Evolutionary conservation across 176 grass and related monocot species (phyloP).

Genomic region (Secale cereale): DNA sequence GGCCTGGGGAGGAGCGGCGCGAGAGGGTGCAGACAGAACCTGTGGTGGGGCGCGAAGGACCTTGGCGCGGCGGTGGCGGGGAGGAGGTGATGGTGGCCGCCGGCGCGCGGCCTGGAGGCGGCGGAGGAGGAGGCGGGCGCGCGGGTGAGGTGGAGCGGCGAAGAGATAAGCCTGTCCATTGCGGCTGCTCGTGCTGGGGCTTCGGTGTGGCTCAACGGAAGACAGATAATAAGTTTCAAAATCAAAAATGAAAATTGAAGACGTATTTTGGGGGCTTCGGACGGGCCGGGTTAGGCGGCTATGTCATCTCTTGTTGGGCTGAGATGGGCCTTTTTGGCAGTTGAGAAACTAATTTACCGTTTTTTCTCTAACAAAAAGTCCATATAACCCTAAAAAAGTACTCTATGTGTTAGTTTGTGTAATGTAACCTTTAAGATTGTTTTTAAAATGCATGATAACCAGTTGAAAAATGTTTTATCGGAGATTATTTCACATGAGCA

Average conservation of each 20-base stretch:
- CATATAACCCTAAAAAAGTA: too few relatives aligned
- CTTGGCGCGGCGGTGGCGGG: background rate
- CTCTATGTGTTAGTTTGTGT: too few relatives aligned
- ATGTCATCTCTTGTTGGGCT: too few relatives aligned
- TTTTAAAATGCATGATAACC: too few relatives aligned
- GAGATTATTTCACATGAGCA: too few relatives aligned
- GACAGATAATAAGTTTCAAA: background rate
- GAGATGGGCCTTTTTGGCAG: too few relatives aligned
- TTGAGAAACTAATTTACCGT: too few relatives aligned
- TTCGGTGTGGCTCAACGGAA: background rate
- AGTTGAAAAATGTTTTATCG: too few relatives aligned
- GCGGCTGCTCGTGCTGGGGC: background rate
- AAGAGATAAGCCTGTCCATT: conserved; percentile 92
- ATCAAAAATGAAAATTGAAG: background rate
- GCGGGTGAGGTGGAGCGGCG: conserved; percentile 36
- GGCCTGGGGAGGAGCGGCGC: conserved; percentile 21
- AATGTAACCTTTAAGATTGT: too few relatives aligned
- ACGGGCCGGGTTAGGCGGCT: background rate
- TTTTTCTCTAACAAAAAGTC: too few relatives aligned
- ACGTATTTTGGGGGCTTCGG: background rate
- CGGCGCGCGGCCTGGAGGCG: background rate
- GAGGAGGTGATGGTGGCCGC: conserved; percentile 1
- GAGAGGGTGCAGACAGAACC: background rate
- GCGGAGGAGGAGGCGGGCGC: background rate
- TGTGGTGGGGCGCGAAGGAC: background rate